phyloP scores from a whole-genome alignment of 176 grass and related monocot species.

The Juncus inflexus region DNA sequence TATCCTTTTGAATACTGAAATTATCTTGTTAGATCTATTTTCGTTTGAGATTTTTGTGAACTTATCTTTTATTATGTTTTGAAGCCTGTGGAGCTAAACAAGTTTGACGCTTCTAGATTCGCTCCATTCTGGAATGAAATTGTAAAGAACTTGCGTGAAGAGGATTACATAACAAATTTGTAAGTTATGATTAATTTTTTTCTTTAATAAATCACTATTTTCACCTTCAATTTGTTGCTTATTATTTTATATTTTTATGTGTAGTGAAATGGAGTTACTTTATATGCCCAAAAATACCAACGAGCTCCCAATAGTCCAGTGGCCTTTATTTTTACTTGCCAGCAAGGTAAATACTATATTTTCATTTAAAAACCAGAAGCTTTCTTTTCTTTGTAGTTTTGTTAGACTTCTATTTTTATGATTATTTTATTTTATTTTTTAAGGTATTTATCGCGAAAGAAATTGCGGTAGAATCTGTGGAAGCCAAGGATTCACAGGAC shows the following conservation, averaged over 20 bases:
- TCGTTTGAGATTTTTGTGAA: background rate
- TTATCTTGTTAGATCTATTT: constrained; percentile 3
- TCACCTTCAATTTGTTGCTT: background rate
- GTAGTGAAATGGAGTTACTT: constrained; percentile 95
- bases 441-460: constrained; percentile 95
- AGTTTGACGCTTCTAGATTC: constrained; percentile 67
- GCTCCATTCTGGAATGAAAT: constrained; percentile 99
- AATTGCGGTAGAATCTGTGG: constrained; percentile 35
- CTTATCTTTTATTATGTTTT: background rate
- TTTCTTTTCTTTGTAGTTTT: too few relatives aligned
- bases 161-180: constrained; percentile 83
- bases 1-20: background rate
- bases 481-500: constrained; percentile 67
- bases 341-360: constrained; percentile 59
- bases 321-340: constrained; percentile 94
- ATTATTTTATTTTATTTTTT: constrained; percentile 26
- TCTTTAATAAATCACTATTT: background rate
- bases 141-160: constrained; percentile 91
- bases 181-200: background rate
- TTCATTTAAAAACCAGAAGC: background rate
- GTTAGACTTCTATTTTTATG: constrained; percentile 20
- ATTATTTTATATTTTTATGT: constrained; percentile 6
- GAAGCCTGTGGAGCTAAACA: constrained; percentile 53
- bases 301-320: constrained; percentile 70
- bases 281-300: constrained; percentile 91